phyloP scores from a whole-genome alignment of 2,329 filamentous ascomycete genomes.

The Diaporthe sp. region DNA sequence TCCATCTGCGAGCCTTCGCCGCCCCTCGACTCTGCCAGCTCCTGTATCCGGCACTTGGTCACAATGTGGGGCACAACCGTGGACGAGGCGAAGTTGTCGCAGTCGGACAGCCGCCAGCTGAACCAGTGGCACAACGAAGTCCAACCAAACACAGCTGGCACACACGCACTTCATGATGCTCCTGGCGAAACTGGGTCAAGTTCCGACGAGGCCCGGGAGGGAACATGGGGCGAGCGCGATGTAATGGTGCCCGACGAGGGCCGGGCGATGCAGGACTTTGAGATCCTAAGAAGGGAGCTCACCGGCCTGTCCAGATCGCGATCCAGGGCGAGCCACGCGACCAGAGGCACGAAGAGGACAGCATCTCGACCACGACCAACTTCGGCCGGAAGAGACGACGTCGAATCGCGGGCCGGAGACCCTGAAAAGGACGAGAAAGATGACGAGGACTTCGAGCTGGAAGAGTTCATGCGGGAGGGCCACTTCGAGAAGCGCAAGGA shows the following conservation, averaged over 20 bases:
- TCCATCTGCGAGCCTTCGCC: neutral
- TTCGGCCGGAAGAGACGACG: neutral
- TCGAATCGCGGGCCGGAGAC: constrained; percentile 30
- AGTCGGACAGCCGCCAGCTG: constrained; percentile 28
- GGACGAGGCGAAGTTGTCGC: constrained; percentile 27
- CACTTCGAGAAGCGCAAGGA: constrained; percentile 81
- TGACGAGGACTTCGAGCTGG: constrained; percentile 75
- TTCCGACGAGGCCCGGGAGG: constrained; percentile 1
- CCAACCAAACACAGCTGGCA: neutral
- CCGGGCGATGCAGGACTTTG: constrained; percentile 30
- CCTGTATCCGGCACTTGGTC: neutral
- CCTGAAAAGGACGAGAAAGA: constrained; percentile 56
- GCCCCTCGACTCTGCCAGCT: neutral
- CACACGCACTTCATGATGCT: neutral
- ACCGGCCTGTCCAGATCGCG: constrained; percentile 12
- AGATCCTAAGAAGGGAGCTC: constrained; percentile 29
- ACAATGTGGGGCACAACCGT: constrained; percentile 36
- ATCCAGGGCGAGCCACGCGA: constrained; percentile 32
- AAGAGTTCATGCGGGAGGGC: constrained; percentile 79
- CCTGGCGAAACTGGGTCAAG: constrained; percentile 9
- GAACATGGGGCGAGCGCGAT: constrained; percentile 40
- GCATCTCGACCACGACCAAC: constrained; percentile 16
- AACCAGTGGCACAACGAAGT: constrained; percentile 37
- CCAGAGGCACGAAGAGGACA: constrained; percentile 8
- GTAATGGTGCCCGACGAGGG: constrained; percentile 29